Base-by-base conservation (phyloP, 202 grass and related monocot species). In the Cymbopogon flexuosus region DNA sequence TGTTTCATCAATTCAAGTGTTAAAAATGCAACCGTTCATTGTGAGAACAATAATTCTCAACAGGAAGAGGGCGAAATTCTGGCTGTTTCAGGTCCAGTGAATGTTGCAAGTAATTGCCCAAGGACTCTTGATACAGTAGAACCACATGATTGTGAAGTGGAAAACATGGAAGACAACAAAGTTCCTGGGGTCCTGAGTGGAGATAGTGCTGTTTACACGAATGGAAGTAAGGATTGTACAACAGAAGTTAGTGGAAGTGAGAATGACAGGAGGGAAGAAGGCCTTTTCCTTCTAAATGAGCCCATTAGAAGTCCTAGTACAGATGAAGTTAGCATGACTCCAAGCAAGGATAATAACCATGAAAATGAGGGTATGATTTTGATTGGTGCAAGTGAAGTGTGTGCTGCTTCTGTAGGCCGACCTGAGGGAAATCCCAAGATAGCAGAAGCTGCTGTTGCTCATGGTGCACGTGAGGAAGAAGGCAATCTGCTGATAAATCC, bases 321-420 rank as follows among this genome's bases (percentile, higher is more conserved):
- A 78, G 41, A 6, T 54, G 49, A 65, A 67, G 51, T 60, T 78
- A 62, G 35, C 15, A 12, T 61, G 11, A 41, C 65, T 9, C 14
- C 5, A 13, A 42, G 18, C 64, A 65, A 86, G 47, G 67, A 58
- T 77, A 31, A 58, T 77, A 31, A 62, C 77, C 61, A 73, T 69
- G 77, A 67, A 68, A 68, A 86, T 57, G 52, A 79, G 69, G 52
- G 49, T 83, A 39, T 54, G 16, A 75, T 80, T 61, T 8, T 47
- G 18, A 88, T 68, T 47, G 68, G 23, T 45, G 39, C 62, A 41
- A 72, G 18, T 62, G 79, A 78, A 73, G 71, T 73, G 2, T 73
- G 21, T 72, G 46, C 81, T 72, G 45, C 77, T 71, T 89, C 65
- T 77, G 65, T 81, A 66, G 78, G 21, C 5, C 59, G 51, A n/a